phyloP scores from a whole-genome alignment of 2,329 filamentous ascomycete genomes.

The Cucurbitaria berberidis region DNA sequence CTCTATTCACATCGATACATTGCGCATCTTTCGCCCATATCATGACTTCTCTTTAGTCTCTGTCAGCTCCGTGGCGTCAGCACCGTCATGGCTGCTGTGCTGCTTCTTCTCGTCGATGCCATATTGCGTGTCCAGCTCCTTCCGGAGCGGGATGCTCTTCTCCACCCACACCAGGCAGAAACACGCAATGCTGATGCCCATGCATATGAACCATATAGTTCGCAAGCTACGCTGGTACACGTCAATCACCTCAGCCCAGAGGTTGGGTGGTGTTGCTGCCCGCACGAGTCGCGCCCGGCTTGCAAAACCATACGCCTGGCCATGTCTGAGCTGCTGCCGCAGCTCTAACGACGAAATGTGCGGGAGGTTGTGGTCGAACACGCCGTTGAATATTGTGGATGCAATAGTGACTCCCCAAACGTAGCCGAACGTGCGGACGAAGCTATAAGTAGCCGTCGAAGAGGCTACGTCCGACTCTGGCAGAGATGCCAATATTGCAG shows the following conservation, averaged over 20 bases:
- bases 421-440: constrained; percentile 19
- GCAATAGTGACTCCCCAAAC: constrained; percentile 23
- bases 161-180: neutral
- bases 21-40: neutral
- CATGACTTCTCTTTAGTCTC: neutral
- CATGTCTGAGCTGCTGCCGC: neutral
- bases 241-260: neutral
- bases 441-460: constrained; percentile 15
- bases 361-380: neutral
- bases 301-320: constrained; percentile 3
- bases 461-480: constrained; percentile 16
- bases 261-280: neutral
- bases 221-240: neutral
- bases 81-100: neutral
- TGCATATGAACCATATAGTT: neutral
- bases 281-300: neutral
- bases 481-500: constrained; percentile 36
- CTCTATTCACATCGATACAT: too few species aligned
- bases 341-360: neutral
- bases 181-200: constrained; percentile 4
- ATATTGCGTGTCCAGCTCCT: constrained; percentile 7
- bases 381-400: constrained; percentile 16
- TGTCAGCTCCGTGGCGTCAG: neutral
- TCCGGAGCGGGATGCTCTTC: constrained; percentile 2
- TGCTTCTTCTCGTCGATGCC: constrained; percentile 2